Percentiles rank a stretch among this genome's conserved stretches.
Evolutionary conservation across 495 filamentous ascomycete species (phyloP).

Genomic region (Aspergillus ellipticus): DNA sequence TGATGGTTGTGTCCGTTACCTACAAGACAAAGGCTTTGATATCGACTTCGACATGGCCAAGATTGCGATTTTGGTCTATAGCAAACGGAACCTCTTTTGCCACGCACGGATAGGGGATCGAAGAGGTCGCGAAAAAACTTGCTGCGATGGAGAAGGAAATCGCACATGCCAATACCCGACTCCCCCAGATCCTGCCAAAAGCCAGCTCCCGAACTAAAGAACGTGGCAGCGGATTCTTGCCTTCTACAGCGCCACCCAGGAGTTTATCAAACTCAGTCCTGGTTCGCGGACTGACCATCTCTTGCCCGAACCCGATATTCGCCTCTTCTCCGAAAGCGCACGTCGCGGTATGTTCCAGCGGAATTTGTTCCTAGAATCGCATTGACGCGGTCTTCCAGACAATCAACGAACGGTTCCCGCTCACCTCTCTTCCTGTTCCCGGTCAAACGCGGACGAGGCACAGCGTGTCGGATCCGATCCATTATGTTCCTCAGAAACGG

Average conservation of each 20-base stretch:
- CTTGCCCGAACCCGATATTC: neutral
- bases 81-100: conserved; percentile 3
- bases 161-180: neutral
- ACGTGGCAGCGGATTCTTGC: neutral
- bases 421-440: neutral
- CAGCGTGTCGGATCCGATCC: conserved; percentile 2
- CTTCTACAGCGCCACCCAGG: neutral
- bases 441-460: neutral
- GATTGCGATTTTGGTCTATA: conserved; percentile 3
- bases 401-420: neutral
- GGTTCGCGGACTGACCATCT: neutral
- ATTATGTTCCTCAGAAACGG: neutral
- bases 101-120: neutral
- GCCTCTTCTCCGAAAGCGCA: neutral
- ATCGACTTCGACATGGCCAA: conserved; percentile 3
- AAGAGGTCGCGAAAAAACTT: neutral
- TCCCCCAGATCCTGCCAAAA: neutral
- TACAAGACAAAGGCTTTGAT: neutral
- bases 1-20: neutral
- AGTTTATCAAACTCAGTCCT: neutral
- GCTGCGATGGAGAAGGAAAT: neutral
- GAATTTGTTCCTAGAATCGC: neutral
- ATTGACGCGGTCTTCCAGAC: neutral
- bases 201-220: neutral
- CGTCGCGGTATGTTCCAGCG: neutral